Evolutionary conservation across 2,329 filamentous ascomycete genomes (phyloP), one percentile per base, ranked within the genome.

Genomic region (Thelonectria blattea): DNA sequence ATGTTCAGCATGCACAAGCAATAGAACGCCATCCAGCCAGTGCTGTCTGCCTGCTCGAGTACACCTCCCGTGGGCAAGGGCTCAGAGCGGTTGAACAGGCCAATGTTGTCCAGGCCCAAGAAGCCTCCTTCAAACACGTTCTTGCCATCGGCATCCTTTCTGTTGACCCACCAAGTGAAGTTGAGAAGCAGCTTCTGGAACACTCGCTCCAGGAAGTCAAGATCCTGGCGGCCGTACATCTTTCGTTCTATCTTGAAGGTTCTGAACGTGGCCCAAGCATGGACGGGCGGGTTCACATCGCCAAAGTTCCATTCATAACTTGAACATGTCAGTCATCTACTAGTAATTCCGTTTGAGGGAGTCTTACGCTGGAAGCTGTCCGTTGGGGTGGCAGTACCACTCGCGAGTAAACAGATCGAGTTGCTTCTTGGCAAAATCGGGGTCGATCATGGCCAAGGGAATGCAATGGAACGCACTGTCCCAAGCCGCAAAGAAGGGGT

Each of bases 151-250:
- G 85, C 85, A 71, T 98, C 94, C 78, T 98, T 98, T 60, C 94
- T 90, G 75, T 98, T 98, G 18, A 97, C 94, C 94, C 94, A 98
- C 95, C 95, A 98, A 4, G 95, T 98, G 76, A 98, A 98, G 79
- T 98, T 98, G 64, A 98, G 83, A 22, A 98, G 81, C 61, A 98
- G 79, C 76, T 98, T 98, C 73, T 98, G 95, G 81, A 98, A 98
- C 5, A 97, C 93, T 18, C 94, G 87, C 80, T 98, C 94, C 10
- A 98, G 84, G 78, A 97, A 98, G 76, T 98, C 95, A 32, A 97
- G 82, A 74, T 98, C 94, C 73, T 97, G 92, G 34, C 92, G 88
- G 42, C 94, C 95, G 71, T 97, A 98, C 82, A 98, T 87, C 80
- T 98, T 98, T 68, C 95, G 89, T 81, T 98, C 94, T 65, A 98